A percentile compares a stretch with the other conserved stretches of the same genome.
Evolutionary conservation across 1,139 yeast genomes (phyloP).

Genomic region (Yamadazyma sp.): DNA sequence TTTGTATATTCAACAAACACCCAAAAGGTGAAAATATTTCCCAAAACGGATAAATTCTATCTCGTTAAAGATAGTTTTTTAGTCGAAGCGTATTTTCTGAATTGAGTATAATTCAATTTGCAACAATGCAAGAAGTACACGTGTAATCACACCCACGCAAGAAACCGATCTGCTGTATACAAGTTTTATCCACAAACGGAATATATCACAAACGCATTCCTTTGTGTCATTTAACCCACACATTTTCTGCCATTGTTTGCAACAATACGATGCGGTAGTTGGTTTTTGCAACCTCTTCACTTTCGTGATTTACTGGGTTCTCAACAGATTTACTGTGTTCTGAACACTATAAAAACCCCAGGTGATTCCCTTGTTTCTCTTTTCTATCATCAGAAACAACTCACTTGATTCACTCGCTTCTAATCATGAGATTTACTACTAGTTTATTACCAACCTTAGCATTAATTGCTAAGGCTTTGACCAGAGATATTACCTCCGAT

Average conservation of each 20-base stretch:
- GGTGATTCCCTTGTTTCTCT: background rate
- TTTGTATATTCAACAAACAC: too few relatives aligned
- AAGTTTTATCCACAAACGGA: background rate
- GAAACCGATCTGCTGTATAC: background rate
- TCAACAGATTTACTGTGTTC: background rate
- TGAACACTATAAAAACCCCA: constrained; percentile 3
- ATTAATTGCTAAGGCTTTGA: constrained; percentile 16
- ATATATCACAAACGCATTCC: background rate
- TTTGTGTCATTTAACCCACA: too few relatives aligned
- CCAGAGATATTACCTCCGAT: constrained; percentile 15
- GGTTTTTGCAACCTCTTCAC: constrained; percentile 1
- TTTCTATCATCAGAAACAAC: constrained; percentile 1
- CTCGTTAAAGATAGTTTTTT: background rate
- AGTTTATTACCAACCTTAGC: constrained; percentile 17
- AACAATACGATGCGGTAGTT: too few relatives aligned
- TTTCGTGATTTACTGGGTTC: constrained; percentile 1
- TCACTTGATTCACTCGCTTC: constrained; percentile 7
- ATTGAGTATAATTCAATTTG: background rate
- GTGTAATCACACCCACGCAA: background rate
- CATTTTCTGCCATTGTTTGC: too few relatives aligned
- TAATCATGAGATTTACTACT: constrained; percentile 14
- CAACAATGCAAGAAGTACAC: background rate
- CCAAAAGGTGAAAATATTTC: too few relatives aligned
- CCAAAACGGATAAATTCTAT: background rate
- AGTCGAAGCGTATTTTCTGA: background rate